Evolutionary conservation across 1,284 basidiomycete genomes (phyloP).

Genomic region (Ustilago crameri): DNA sequence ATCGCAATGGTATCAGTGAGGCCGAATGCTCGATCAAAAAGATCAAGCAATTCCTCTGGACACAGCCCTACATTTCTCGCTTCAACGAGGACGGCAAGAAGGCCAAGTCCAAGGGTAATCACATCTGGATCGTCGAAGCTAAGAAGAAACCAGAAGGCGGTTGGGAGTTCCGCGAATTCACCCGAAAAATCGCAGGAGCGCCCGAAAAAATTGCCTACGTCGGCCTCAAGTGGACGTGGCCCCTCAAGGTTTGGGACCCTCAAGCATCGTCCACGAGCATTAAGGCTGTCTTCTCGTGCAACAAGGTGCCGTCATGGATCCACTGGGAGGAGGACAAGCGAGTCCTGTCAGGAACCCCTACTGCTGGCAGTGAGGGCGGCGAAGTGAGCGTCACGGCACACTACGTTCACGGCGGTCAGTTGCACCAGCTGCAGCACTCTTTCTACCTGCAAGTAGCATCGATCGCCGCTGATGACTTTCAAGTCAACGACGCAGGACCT

Average conservation of each 20-base stretch:
- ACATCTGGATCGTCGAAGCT: conserved; percentile 98
- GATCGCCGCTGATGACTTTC: conserved; percentile 34
- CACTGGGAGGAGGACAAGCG: conserved; percentile 78
- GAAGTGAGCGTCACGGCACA: conserved; percentile 59
- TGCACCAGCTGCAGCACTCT: conserved; percentile 61
- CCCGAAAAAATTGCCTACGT: conserved; percentile 74
- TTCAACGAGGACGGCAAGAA: conserved; percentile 99
- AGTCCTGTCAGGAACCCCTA: conserved; percentile 57
- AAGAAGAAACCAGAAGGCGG: conserved; percentile 79
- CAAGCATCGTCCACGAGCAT: conserved; percentile 73
- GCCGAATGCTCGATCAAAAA: conserved; percentile 72
- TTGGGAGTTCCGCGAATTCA: conserved; percentile 93
- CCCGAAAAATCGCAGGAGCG: conserved; percentile 70
- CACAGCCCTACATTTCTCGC: conserved; percentile 88
- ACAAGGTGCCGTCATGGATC: conserved; percentile 84
- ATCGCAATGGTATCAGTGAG: conserved; percentile 71
- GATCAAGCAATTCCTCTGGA: conserved; percentile 96
- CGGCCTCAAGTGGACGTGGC: conserved; percentile 86
- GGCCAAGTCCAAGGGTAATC: conserved; percentile 98
- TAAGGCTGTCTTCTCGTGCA: conserved; percentile 82
- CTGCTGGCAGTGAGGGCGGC: conserved; percentile 47
- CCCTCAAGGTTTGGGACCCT: conserved; percentile 95
- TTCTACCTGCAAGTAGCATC: conserved; percentile 59
- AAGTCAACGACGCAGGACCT: conserved; percentile 29
- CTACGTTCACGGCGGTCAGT: conserved; percentile 58